Evolutionary conservation across 176 grass and related monocot species (phyloP).

Genomic region (Tillandsia fasciculata): DNA sequence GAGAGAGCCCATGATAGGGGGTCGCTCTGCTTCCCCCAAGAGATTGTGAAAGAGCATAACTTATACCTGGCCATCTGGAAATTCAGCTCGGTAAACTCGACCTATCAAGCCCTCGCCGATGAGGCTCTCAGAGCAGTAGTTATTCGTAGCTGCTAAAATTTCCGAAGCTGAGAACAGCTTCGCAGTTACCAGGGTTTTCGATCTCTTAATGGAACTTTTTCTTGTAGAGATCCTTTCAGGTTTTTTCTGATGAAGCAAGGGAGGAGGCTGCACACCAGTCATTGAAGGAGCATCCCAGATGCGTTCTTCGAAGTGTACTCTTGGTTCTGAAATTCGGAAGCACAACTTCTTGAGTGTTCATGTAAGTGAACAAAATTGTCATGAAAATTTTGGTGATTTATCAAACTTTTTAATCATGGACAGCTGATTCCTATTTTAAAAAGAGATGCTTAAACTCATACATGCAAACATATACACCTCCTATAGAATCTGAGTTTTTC

Average conservation of each 20-base stretch:
- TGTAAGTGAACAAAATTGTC: not conserved
- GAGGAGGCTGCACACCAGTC: slow-evolving; percentile 21
- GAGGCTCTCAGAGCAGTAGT: slow-evolving; percentile 73
- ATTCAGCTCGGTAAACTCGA: slow-evolving; percentile 81
- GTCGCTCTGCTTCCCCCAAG: not conserved
- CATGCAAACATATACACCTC: too few species aligned
- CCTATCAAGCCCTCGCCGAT: slow-evolving; percentile 78
- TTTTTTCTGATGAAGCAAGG: slow-evolving; percentile 23
- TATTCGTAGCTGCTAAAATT: slow-evolving; percentile 61
- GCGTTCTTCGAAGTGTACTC: slow-evolving; percentile 32
- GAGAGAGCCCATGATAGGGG: not conserved
- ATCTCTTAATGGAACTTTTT: slow-evolving; percentile 52
- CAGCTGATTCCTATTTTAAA: too few species aligned
- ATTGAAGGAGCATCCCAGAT: slow-evolving; percentile 40
- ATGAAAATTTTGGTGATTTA: not conserved
- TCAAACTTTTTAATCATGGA: not conserved
- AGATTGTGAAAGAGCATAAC: not conserved
- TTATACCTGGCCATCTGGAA: slow-evolving; percentile 80
- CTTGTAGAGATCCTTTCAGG: slow-evolving; percentile 46
- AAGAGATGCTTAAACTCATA: too few species aligned
- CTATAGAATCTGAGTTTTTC: too few species aligned
- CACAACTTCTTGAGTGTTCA: not conserved
- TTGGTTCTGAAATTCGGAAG: slow-evolving; percentile 32
- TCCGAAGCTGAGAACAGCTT: slow-evolving; percentile 58
- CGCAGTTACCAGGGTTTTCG: slow-evolving; percentile 51